phyloP scores from a whole-genome alignment of 1,284 basidiomycete genomes.

The Laetiporus sulphureus region DNA sequence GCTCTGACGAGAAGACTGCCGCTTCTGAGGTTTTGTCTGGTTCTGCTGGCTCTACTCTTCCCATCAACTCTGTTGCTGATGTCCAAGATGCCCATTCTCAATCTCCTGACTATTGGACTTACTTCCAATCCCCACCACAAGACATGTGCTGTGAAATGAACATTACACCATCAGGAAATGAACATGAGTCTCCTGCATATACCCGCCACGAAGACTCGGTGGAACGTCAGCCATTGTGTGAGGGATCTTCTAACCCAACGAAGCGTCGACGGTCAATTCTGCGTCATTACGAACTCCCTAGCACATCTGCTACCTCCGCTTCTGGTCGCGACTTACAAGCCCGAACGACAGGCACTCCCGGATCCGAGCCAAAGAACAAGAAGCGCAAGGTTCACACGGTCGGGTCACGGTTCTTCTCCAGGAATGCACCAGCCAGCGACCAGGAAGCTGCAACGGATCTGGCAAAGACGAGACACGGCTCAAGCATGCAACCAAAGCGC shows the following conservation, averaged over 20 bases:
- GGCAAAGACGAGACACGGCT: too few species aligned
- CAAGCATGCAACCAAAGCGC: too few species aligned
- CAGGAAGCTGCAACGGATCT: not conserved
- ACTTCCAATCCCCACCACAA: not conserved
- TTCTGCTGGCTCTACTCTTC: not conserved
- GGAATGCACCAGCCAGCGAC: not conserved
- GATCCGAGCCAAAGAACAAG: not conserved
- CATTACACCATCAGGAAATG: too few species aligned
- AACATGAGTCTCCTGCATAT: not conserved
- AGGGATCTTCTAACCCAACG: not conserved
- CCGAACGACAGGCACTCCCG: not conserved
- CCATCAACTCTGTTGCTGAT: not conserved
- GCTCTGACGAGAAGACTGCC: not conserved
- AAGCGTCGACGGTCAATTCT: not conserved
- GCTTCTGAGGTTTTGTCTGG: not conserved
- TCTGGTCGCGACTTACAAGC: not conserved
- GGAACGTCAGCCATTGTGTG: not conserved
- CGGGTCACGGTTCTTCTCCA: conserved; percentile 2
- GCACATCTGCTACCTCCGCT: not conserved
- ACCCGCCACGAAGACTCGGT: not conserved
- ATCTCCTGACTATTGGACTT: conserved; percentile 3
- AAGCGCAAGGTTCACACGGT: not conserved
- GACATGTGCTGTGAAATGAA: not conserved
- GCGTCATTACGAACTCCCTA: not conserved
- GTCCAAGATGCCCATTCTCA: not conserved